Conservation (phyloP, 1,284 basidiomycete genomes). For the Boletus sp. region DNA sequence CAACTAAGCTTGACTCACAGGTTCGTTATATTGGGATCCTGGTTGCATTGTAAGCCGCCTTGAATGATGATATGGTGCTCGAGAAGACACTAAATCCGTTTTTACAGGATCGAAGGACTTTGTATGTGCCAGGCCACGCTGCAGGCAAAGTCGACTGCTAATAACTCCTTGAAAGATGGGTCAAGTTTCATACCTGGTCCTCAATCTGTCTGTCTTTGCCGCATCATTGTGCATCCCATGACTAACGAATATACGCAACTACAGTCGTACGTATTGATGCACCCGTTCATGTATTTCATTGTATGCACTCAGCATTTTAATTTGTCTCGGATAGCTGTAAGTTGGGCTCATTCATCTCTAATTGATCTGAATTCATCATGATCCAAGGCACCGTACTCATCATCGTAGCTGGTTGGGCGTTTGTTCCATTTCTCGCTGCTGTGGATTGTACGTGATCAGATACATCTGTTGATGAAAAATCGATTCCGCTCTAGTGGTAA, state of each 20-base stretch:
- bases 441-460: conserved; percentile 2
- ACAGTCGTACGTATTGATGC: conserved; percentile 3
- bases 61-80: too few relatives aligned
- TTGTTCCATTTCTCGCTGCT: conserved; percentile 7
- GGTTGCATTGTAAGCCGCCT: neutral
- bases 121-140: neutral
- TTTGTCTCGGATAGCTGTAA: conserved; percentile 1
- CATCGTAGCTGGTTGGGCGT: neutral
- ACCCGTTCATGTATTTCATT: neutral
- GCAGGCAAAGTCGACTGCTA: neutral
- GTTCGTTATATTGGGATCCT: conserved; percentile 6
- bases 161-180: conserved; percentile 2
- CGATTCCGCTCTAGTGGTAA: neutral
- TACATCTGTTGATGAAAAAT: neutral
- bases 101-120: neutral
- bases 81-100: neutral
- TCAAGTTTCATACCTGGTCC: conserved; percentile 6
- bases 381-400: neutral
- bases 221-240: too few relatives aligned
- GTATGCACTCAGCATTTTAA: neutral
- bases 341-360: neutral
- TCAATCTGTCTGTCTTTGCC: neutral
- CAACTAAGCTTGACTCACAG: neutral
- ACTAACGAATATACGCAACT: neutral
- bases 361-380: neutral